phyloP scores from a whole-genome alignment of 2,329 filamentous ascomycete species.

The Aspergillus proliferans region DNA sequence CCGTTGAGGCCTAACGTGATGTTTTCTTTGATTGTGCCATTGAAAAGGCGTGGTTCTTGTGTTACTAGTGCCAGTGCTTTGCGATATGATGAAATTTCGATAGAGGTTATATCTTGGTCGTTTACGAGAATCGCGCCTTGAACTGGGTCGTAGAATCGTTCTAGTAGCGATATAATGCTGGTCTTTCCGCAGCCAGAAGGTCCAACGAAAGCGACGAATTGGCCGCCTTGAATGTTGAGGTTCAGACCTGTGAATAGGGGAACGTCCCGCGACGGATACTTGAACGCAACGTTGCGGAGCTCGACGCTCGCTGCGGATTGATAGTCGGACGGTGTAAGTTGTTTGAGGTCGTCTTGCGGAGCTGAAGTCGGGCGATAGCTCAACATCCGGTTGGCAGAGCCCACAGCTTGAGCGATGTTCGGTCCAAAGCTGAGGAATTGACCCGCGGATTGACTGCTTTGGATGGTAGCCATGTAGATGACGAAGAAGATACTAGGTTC shows the following conservation, averaged over 20 bases:
- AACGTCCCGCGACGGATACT: conserved; percentile 28
- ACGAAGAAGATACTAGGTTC: conserved; percentile 47
- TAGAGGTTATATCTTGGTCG: conserved; percentile 12
- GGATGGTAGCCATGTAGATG: conserved; percentile 60
- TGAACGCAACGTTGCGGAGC: conserved; percentile 29
- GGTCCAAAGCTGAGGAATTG: conserved; percentile 63
- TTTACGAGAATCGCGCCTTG: conserved; percentile 35
- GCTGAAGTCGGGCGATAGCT: conserved; percentile 13
- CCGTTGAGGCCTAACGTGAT: conserved; percentile 41
- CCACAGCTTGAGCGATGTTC: conserved; percentile 39
- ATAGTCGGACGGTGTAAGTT: background rate
- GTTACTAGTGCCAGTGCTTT: conserved; percentile 28
- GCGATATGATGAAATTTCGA: conserved; percentile 21
- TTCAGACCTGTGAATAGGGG: conserved; percentile 27
- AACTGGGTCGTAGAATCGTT: conserved; percentile 42
- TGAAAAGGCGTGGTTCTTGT: conserved; percentile 43
- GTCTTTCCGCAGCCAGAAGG: conserved; percentile 45
- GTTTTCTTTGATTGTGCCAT: conserved; percentile 44
- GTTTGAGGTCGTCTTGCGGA: background rate
- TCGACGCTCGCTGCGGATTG: conserved; percentile 24
- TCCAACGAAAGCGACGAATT: conserved; percentile 43
- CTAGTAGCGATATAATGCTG: conserved; percentile 41
- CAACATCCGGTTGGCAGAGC: conserved; percentile 34
- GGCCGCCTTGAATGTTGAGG: conserved; percentile 32
- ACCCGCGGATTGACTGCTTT: conserved; percentile 62